Evolutionary conservation across 345 rosid species (phyloP).

Genomic region (Reutealis trisperma): DNA sequence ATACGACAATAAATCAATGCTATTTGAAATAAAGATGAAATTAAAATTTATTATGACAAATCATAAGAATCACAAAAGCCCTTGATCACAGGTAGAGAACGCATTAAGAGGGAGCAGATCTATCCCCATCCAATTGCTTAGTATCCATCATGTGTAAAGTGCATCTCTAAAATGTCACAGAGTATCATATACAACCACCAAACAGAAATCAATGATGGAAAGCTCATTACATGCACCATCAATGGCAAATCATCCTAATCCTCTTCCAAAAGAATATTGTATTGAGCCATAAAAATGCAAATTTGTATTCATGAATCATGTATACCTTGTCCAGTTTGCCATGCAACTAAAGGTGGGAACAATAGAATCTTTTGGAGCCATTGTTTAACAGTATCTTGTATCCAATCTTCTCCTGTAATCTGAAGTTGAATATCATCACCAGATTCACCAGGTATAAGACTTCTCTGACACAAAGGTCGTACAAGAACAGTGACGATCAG

Average conservation of each 20-base stretch:
- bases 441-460: conserved; percentile 31
- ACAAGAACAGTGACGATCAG: conserved; percentile 50
- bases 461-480: conserved; percentile 45
- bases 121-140: not conserved
- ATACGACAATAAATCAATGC: not conserved
- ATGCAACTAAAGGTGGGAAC: conserved; percentile 69
- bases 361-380: conserved; percentile 71
- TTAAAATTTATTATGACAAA: not conserved
- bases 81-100: not conserved
- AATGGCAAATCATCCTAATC: not conserved
- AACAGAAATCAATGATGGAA: not conserved
- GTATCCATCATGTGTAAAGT: not conserved
- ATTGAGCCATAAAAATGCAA: not conserved
- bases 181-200: not conserved
- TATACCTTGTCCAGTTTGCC: conserved; percentile 72
- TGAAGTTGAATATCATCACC: conserved; percentile 27
- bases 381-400: conserved; percentile 49
- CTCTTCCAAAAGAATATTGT: not conserved
- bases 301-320: not conserved
- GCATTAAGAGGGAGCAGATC: not conserved
- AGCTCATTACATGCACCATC: not conserved
- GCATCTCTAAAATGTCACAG: not conserved
- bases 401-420: conserved; percentile 32
- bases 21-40: not conserved
- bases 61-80: not conserved